Evolutionary conservation across 768 basidiomycete genomes (phyloP), one percentile per base, ranked within the genome.

Genomic region (Auricularia heimuer): DNA sequence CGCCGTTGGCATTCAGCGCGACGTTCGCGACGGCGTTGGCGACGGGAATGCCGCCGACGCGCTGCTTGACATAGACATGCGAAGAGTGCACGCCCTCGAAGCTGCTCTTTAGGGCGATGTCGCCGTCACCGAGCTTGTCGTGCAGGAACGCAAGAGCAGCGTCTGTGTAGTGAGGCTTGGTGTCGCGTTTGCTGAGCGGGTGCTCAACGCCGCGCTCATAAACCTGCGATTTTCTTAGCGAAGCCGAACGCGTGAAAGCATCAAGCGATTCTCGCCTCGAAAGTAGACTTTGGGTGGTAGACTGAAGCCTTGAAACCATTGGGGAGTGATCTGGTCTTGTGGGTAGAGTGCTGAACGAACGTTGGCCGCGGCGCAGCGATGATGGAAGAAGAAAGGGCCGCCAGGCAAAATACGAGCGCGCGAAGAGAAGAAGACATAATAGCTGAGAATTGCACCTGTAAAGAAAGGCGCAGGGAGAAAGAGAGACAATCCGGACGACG

Each of bases 1-100:
- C 56, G 56, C 56, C 56, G 6, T 64, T 64, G 47, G 54, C 4
- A 36, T 56, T 56, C 21, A 56, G 56, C n/a, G 63, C 63, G 37
- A 60, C 56, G 56, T 60, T 60, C 24, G 56, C 56, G 56, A 60
- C 29, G 24, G 56, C 34, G 56, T 60, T 60, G 56, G 56, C 56
- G 34, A 60, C 56, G 18, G 56, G 56, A 33, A 60, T 60, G 34
- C 56, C 56, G 56, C 29, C 29, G 56, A 33, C 24, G 24, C 34
- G 24, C 56, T 60, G 56, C 24, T 35, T 29, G 8, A 60, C 24
- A 10, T 35, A 60, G 56, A 60, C 56, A 33, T 60, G 56, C 29
- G 24, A 33, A 10, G 56, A 29, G 56, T 29, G 29, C 6, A 29
- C 24, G 56, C 56, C 56, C 6, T 60, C 21, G 14, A 24, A 60